A percentile compares a stretch with the other conserved stretches of the same genome.
These are phyloP conservation scores for Penicillium sp. DNA, from an alignment of 2,329 filamentous ascomycete genomes.

Conservation along the genomic window DNA sequence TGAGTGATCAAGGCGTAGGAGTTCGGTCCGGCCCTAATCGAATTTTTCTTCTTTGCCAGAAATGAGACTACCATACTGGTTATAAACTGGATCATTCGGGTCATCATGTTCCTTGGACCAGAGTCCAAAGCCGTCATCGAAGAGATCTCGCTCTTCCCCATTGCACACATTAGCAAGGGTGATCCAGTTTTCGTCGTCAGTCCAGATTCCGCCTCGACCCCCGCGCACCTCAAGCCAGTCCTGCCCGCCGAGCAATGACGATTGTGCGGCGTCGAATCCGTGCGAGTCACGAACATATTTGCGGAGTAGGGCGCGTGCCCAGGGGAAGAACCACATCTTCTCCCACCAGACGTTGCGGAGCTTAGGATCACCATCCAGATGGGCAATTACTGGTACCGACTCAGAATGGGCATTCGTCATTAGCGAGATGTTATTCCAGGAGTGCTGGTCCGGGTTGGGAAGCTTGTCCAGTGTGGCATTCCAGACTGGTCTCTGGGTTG, in stretches of 20 bases:
- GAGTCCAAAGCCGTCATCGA: constrained; percentile 48
- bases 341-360: constrained; percentile 42
- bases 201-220: constrained; percentile 56
- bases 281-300: constrained; percentile 49
- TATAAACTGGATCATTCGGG: constrained; percentile 37
- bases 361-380: constrained; percentile 40
- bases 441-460: constrained; percentile 38
- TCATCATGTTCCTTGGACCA: constrained; percentile 41
- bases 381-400: constrained; percentile 47
- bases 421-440: constrained; percentile 47
- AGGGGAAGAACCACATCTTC: constrained; percentile 51
- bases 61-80: constrained; percentile 40
- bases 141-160: constrained; percentile 47
- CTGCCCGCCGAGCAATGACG: constrained; percentile 48
- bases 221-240: constrained; percentile 52
- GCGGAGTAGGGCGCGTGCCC: constrained; percentile 51
- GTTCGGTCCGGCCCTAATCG: neutral
- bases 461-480: constrained; percentile 45
- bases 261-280: constrained; percentile 44
- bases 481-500: constrained; percentile 33
- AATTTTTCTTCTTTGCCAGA: constrained; percentile 30
- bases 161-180: constrained; percentile 51
- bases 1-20: neutral
- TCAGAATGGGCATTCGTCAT: constrained; percentile 51
- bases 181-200: constrained; percentile 50